phyloP scores from a whole-genome alignment of 768 basidiomycete genomes.

The Boletus rex-veris region DNA sequence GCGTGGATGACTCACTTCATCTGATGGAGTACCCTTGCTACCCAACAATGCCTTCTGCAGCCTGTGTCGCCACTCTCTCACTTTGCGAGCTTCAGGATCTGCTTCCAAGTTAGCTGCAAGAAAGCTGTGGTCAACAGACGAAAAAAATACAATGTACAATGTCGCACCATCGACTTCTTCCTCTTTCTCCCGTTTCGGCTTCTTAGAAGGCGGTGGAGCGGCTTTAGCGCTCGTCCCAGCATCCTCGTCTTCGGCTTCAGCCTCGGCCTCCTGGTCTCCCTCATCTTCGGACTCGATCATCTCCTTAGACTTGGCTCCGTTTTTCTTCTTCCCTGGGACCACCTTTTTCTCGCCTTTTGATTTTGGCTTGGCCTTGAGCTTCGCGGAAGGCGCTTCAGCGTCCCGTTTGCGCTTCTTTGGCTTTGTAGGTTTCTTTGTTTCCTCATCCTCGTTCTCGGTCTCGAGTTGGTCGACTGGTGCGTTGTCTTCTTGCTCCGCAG shows the following conservation, averaged over 20 bases:
- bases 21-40: conserved; percentile 58
- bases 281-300: conserved; percentile 64
- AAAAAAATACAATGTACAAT: background rate
- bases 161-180: conserved; percentile 57
- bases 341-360: conserved; percentile 42
- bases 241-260: conserved; percentile 44
- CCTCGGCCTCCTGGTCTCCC: conserved; percentile 48
- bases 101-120: conserved; percentile 40
- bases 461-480: conserved; percentile 67
- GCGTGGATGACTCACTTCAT: conserved; percentile 46
- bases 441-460: conserved; percentile 50
- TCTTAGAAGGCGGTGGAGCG: conserved; percentile 65
- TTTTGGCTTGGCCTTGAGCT: conserved; percentile 43
- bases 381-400: conserved; percentile 41
- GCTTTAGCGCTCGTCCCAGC: conserved; percentile 50
- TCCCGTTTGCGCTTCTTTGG: conserved; percentile 64
- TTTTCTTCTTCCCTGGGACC: conserved; percentile 44
- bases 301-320: conserved; percentile 58
- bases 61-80: conserved; percentile 90
- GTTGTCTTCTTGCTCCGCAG: conserved; percentile 50
- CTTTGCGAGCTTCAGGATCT: conserved; percentile 66
- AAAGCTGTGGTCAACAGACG: conserved; percentile 4
- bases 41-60: conserved; percentile 85
- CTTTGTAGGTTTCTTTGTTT: conserved; percentile 43
- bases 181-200: conserved; percentile 56